These are phyloP conservation scores for Debaryomycetaceae sp. DNA, from an alignment of 1,139 yeast genomes.

Conservation along the genomic window DNA sequence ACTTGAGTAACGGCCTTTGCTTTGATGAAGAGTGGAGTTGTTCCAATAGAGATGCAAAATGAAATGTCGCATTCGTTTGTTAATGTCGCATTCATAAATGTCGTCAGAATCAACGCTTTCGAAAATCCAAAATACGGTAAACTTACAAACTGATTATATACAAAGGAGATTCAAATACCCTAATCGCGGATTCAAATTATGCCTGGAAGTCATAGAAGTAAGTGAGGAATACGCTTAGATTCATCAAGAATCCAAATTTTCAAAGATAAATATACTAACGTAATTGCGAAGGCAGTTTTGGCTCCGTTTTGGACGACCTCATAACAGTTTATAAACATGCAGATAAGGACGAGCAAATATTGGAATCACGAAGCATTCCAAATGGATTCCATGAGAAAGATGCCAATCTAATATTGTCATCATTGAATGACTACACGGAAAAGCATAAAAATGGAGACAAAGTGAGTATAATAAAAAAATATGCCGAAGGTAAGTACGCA, in stretches of 20 bases:
- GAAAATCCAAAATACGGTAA: neutral
- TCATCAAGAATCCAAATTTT: too few species aligned
- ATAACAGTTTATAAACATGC: constrained; percentile 29
- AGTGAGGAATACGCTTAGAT: too few species aligned
- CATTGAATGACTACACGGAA: constrained; percentile 35
- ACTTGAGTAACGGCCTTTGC: too few species aligned
- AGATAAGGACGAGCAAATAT: constrained; percentile 29
- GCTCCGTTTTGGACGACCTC: constrained; percentile 12
- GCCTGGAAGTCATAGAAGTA: constrained; percentile 4
- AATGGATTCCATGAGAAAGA: constrained; percentile 43
- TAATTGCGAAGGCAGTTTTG: constrained; percentile 3
- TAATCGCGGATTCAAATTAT: neutral
- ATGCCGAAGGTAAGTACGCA: constrained; percentile 29
- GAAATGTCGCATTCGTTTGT: too few species aligned
- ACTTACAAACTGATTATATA: neutral
- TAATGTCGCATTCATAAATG: too few species aligned
- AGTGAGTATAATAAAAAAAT: constrained; percentile 21
- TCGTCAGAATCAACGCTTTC: neutral
- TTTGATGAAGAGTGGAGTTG: too few species aligned
- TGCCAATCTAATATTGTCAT: constrained; percentile 38
- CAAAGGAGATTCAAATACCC: neutral
- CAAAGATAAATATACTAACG: constrained; percentile 2
- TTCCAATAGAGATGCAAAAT: too few species aligned
- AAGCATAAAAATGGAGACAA: constrained; percentile 16
- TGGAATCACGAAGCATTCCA: constrained; percentile 42